Evolutionary conservation across 1,284 basidiomycete species (phyloP), one percentile per base, ranked within the genome.

Genomic region (Wolfiporia cocos): DNA sequence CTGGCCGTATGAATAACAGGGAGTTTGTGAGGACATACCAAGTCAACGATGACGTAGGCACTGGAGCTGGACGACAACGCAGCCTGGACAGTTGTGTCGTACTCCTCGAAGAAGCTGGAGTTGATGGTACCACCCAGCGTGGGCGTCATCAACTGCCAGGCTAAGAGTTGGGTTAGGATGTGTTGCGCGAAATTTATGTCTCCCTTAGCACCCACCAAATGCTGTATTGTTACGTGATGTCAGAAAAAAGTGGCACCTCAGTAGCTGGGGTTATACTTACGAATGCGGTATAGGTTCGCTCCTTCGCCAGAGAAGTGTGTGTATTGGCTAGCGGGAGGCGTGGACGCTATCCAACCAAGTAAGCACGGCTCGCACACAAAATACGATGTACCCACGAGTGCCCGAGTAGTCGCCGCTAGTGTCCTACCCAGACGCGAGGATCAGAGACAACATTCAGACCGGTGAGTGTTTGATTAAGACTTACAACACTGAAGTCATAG

Each of bases 91-190:
- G 67, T 69, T 2, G 53, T 49, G 49, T 75, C 71, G 50, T 73
- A 78, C 24, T 58, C 55, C 1, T 61, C 46, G 54, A 77, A 70
- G 63, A 69, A 76, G 22, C 49, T 61, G 15, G 61, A 50, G 54
- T 70, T 61, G 52, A 78, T 69, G 22, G 64, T 60, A 10, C 70
- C 70, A 36, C 71, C 72, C 17, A 76, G 49, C 17, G 63, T 65
- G 20, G 70, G 70, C 6, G 70, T 73, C 64, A 76, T 70, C 46
- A 74, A 60, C 53, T 76, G 74, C 76, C 76, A 74, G 2, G 68
- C 70, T 55, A 59, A 15, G 2, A 44, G 11, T 54, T 58, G 3
- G 7, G 10, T 29, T 30, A 33, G 52, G 10, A 56, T 24, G 28
- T 30, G 17, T 15, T 33, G 4, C 23, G 17, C 20, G 12, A 3